Conservation (phyloP, 257 asterid genomes). For the Solanum rostratum region DNA sequence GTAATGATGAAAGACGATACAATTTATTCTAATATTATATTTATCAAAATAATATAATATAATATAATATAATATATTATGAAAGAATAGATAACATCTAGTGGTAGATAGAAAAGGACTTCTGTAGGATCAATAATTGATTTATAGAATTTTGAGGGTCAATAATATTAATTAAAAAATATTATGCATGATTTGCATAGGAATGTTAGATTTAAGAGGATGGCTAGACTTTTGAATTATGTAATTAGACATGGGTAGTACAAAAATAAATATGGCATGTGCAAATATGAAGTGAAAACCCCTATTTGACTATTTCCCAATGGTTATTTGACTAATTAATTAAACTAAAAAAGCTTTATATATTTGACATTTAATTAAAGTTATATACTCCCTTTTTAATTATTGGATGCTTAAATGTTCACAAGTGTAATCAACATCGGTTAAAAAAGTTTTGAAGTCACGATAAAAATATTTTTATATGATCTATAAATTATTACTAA, state of each 20-base stretch:
- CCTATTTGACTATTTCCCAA: not conserved
- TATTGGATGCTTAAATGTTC: not conserved
- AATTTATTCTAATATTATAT: too few species aligned
- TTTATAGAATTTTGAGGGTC: not conserved
- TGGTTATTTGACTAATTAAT: not conserved
- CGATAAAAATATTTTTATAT: not conserved
- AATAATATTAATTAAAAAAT: not conserved
- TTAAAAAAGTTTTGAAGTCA: fast-evolving
- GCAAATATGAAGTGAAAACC: not conserved
- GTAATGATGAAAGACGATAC: too few species aligned
- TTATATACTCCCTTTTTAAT: not conserved
- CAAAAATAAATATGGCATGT: not conserved
- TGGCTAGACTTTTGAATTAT: not conserved
- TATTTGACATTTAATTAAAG: not conserved
- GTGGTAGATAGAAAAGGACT: not conserved
- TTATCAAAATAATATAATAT: too few species aligned
- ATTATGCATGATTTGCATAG: not conserved
- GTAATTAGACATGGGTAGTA: not conserved
- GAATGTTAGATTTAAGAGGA: not conserved
- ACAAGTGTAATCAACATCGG: not conserved
- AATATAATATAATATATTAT: too few species aligned
- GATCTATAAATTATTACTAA: not conserved
- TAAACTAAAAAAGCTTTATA: not conserved
- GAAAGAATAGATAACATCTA: too few species aligned
- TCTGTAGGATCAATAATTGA: not conserved